Conservation (phyloP, 176 grass and related monocot species). For the Carex scoparia region DNA sequence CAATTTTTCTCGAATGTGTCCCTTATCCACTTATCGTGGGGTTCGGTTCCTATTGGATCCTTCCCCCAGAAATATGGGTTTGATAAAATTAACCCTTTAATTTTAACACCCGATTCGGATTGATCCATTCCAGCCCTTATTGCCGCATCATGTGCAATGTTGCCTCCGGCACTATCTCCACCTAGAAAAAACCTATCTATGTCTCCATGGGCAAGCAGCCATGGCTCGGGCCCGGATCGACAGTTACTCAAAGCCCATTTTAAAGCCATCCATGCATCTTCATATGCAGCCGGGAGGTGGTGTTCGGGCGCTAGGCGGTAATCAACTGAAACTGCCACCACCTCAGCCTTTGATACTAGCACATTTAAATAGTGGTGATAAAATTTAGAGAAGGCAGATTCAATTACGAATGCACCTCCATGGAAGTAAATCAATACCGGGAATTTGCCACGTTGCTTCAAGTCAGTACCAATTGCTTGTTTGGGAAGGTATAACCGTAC, state of each 20-base stretch:
- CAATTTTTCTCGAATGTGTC: conserved; percentile 34
- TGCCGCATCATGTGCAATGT: conserved; percentile 37
- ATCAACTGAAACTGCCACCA: conserved; percentile 33
- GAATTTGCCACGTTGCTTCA: not conserved
- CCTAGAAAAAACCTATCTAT: conserved; percentile 22
- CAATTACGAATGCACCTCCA: conserved; percentile 36
- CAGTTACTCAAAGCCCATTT: conserved; percentile 30
- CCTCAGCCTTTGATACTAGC: conserved; percentile 23
- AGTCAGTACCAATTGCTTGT: not conserved
- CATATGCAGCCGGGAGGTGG: conserved; percentile 36
- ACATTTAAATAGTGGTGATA: conserved; percentile 35
- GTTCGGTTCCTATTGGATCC: conserved; percentile 23
- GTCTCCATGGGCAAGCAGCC: conserved; percentile 28
- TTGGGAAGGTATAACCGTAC: conserved; percentile 37
- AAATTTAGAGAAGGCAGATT: conserved; percentile 38
- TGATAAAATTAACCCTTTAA: conserved; percentile 30
- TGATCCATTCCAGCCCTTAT: conserved; percentile 11
- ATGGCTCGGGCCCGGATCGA: conserved; percentile 17
- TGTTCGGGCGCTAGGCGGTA: conserved; percentile 44
- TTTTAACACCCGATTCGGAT: not conserved
- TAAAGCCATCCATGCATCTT: conserved; percentile 33
- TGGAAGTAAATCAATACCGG: conserved; percentile 35
- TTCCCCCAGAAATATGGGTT: conserved; percentile 57
- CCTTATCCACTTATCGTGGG: conserved; percentile 20
- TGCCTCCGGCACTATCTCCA: conserved; percentile 39